Base-by-base conservation (phyloP, 257 asterid genomes). In the Perilla frutescens region DNA sequence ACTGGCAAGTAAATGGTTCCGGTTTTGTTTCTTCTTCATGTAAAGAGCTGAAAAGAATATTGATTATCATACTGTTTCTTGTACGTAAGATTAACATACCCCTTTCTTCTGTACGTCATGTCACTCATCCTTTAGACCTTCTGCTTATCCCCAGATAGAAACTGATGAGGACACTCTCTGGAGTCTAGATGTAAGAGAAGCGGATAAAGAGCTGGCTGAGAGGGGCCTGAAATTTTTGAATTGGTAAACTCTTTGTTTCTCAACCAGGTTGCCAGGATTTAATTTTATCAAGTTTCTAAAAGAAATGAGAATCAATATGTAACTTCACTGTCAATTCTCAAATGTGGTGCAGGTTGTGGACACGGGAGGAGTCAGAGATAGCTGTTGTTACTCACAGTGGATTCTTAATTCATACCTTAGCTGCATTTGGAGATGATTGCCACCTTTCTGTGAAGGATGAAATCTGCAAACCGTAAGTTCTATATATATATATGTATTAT, bases 341-440 rank as follows among this genome's bases (percentile, higher is more conserved):
- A 73, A 60, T 64, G 5, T 63, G 65, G 6, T 77, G 80, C 83
- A 94, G 97, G 98, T 66, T 94, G 84, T 91, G 89, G 92, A 87
- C 93, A n/a, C 83, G 96, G 65, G 80, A 91, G 76, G 98, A 94
- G 87, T 88, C 88, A 43, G 97, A 94, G 84, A 94, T 94, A 80
- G 97, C 91, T 51, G 87, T 94, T 74, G 96, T 94, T 65, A 91
- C 96, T 55, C 98, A 94, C 36, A 88, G 93, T 75, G 97, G 90
- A 68, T 90, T 91, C 78, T 81, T 94, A 80, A 68, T 83, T 60
- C 96, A 91, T 55, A 86, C 93, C 10, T 87, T 94, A 10, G 50
- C 80, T 54, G 75, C 81, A 77, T 91, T 81, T 81, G 98, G 97
- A 74, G 68, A 73, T 73, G 97, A 91, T 76, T 88, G 98, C 47